Evolutionary conservation across 805 yeast species (phyloP), one percentile per base, ranked within the genome.

Genomic region (Cyberlindnera nakhonratchasimensis): DNA sequence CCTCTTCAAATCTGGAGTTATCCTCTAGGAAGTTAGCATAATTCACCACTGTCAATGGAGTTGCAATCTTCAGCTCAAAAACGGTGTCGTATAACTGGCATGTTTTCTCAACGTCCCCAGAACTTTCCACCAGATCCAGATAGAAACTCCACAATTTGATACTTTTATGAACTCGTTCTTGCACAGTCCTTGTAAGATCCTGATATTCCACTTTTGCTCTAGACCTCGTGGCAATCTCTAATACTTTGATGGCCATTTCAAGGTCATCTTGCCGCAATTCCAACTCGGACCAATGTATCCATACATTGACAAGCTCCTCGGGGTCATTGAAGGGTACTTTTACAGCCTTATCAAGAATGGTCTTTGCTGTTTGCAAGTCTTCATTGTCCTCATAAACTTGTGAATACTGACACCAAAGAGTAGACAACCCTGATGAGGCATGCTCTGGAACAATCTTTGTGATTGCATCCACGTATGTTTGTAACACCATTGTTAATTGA

Each of bases 221-320:
- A 3, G 70, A 64, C 11, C 50, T 49, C 4, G 76, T 61, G 1
- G 79, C 78, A 10, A 52, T 58, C 31, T 65, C 63, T 46, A 75
- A 52, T 12, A 77, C 64, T 29, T 56, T 60, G 21, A 66, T 53
- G 3, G 75, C 77, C 16, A 59, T 61, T 1, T 70, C 74, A 17
- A 77, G 59, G 39, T 79, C 70, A 18, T 69, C 75, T 14, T 65
- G 62, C 19, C 72, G 64, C 23, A 85, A 53, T 45, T 82, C 83
- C 62, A 77, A 64, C 43, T 84, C 84, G 6, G 83, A 70, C 96
- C 96, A 90, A 14, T 71, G 73, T n/a, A 77, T 65, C 75, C 88
- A 86, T 6, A 90, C 60, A 3, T 72, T 73, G 2, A 81, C 85
- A 17, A 88, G 62, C 46, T 88, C 96, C 18, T 76, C 75, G 0